phyloP scores from a whole-genome alignment of 2,329 filamentous ascomycete species.

The Fusarium nodosum region DNA sequence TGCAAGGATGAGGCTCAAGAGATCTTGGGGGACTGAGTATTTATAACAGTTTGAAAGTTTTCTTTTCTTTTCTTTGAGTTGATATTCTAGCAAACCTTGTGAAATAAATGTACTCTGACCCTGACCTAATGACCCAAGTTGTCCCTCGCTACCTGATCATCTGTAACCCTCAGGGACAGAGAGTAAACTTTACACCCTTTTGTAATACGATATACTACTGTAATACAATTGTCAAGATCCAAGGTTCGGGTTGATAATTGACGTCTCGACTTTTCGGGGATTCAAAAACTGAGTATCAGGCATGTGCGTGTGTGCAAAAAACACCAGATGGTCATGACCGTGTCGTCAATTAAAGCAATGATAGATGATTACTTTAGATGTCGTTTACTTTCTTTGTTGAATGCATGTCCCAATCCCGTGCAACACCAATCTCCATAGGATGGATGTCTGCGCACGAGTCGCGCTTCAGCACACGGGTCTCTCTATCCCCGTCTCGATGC shows the following conservation, averaged over 20 bases:
- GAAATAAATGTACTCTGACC: not conserved
- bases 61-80: too few relatives aligned
- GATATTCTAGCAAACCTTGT: not conserved
- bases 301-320: not conserved
- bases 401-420: slow-evolving; percentile 37
- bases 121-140: not conserved
- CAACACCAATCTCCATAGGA: slow-evolving; percentile 43
- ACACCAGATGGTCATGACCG: slow-evolving; percentile 30
- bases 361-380: slow-evolving; percentile 47
- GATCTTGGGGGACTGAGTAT: not conserved
- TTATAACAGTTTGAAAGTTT: not conserved
- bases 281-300: not conserved
- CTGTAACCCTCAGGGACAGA: not conserved
- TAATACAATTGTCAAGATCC: not conserved
- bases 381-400: slow-evolving; percentile 34
- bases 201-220: not conserved
- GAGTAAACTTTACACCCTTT: not conserved
- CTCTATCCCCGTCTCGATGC: slow-evolving; percentile 17
- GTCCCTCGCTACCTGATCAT: not conserved
- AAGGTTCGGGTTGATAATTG: too few relatives aligned
- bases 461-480: slow-evolving; percentile 41
- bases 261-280: not conserved
- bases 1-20: slow-evolving; percentile 4
- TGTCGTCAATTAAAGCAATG: slow-evolving; percentile 44
- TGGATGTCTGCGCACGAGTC: slow-evolving; percentile 34